Base-by-base conservation (phyloP, 2,329 filamentous ascomycete species). In the Clarireedia homoeocarpa region DNA sequence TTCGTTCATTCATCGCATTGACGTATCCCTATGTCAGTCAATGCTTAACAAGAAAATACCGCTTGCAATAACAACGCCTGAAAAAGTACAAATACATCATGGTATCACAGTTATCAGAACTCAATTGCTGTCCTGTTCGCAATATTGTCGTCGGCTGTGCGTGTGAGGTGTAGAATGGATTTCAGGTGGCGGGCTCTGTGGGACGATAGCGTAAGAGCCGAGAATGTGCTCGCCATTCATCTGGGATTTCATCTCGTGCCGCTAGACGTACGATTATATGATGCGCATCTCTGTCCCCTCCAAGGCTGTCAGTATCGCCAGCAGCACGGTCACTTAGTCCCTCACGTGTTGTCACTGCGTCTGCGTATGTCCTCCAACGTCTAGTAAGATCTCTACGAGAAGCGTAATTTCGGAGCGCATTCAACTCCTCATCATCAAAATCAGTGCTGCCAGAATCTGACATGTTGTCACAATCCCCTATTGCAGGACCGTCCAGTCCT, bases 211-310 rank as follows among this genome's bases (percentile, higher is more conserved):
- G 80, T 65, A 77, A 84, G 61, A 89, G 76, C 17, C 39, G 15
- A 42, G 39, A 17, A 14, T 42, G 39, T 14, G 82, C 81, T 89
- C 89, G 95, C 83, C 86, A 91, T 61, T 89, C 84, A 59, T 94
- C 88, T 0, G 88, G 86, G 53, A 94, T 86, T 63, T 91, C 87
- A 66, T 89, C 81, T 24, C 88, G 76, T 17, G 81, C 78, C 36
- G 85, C 82, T 54, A 95, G 76, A 45, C 82, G 79, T 62, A 85
- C 82, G 38, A 94, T 77, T 48, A 95, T 86, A 51, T 78, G 77
- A 63, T 88, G 30, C 30, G 30, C 30, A 12, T 34, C 86, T 47
- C 84, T 81, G 23, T 80, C 77, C 26, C 87, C 70, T 36, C 59
- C 53, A n/a, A 64, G 62, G 15, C 58, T 55, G 40, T 58, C 65